Percentiles rank a stretch among this genome's conserved stretches.
Evolutionary conservation across 768 basidiomycete genomes (phyloP).

Genomic region (Favolaschia claudopus): DNA sequence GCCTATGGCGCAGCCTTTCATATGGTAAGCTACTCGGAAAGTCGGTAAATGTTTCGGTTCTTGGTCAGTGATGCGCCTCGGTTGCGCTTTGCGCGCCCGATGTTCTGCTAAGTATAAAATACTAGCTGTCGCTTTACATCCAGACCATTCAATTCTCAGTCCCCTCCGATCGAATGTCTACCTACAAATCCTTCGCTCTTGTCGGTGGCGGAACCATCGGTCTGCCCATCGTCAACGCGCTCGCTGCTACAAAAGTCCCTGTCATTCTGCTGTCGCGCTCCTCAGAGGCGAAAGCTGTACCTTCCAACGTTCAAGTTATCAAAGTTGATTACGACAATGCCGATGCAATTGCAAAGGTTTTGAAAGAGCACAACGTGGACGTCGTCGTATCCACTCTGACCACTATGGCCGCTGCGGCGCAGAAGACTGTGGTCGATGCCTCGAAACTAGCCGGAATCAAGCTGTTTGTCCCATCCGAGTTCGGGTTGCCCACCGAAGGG

Average conservation of each 20-base stretch:
- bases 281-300: constrained; percentile 9
- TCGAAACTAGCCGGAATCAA: constrained; percentile 45
- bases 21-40: no score
- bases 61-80: no score
- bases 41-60: no score
- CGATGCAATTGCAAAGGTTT: constrained; percentile 29
- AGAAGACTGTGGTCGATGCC: constrained; percentile 40
- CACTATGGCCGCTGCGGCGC: constrained; percentile 29
- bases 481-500: constrained; percentile 43
- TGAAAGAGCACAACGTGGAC: constrained; percentile 40
- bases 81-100: no score
- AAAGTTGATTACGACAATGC: constrained; percentile 38
- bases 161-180: no score
- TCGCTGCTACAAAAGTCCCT: constrained; percentile 54
- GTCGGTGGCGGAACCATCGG: constrained; percentile 22
- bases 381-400: constrained; percentile 44
- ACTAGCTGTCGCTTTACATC: no score
- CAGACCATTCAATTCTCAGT: no score
- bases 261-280: constrained; percentile 28
- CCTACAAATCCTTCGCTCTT: not conserved
- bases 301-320: constrained; percentile 30
- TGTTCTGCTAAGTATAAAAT: no score
- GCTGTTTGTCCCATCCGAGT: constrained; percentile 49
- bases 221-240: constrained; percentile 42
- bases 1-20: no score